phyloP scores from a whole-genome alignment of 805 yeast genomes.

The Metschnikowia corniflorae region DNA sequence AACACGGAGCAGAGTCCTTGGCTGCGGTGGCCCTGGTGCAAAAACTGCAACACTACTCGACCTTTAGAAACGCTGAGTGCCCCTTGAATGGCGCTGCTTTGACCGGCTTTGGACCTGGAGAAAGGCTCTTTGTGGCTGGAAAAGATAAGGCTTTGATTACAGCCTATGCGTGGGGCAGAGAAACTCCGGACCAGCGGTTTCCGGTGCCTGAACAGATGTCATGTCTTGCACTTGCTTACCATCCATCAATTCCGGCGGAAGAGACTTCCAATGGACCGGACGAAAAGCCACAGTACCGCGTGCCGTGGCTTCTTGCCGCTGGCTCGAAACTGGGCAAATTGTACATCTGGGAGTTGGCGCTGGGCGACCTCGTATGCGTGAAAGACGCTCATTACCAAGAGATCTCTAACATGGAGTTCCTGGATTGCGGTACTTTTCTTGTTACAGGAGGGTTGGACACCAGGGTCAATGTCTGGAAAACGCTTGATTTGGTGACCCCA shows the following conservation, averaged over 20 bases:
- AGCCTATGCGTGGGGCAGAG: constrained; percentile 68
- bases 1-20: constrained; percentile 40
- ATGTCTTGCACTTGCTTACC: constrained; percentile 48
- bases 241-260: constrained; percentile 23
- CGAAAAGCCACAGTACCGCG: constrained; percentile 37
- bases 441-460: constrained; percentile 82
- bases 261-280: constrained; percentile 1
- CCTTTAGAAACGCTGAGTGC: constrained; percentile 52
- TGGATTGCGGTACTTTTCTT: constrained; percentile 59
- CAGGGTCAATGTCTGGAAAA: constrained; percentile 70
- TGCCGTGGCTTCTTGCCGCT: constrained; percentile 68
- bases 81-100: constrained; percentile 43
- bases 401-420: constrained; percentile 55
- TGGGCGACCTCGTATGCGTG: constrained; percentile 70
- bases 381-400: constrained; percentile 84
- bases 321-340: constrained; percentile 74
- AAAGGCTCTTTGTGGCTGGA: constrained; percentile 60
- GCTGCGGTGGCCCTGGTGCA: constrained; percentile 44
- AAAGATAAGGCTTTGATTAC: constrained; percentile 70
- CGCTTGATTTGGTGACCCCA: constrained; percentile 51
- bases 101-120: constrained; percentile 46
- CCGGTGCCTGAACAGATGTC: constrained; percentile 79
- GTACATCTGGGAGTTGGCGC: constrained; percentile 78
- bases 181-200: constrained; percentile 70
- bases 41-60: constrained; percentile 44